These are phyloP conservation scores for Naganishia sp. DNA, from an alignment of 1,284 basidiomycete genomes.

Conservation along the genomic window DNA sequence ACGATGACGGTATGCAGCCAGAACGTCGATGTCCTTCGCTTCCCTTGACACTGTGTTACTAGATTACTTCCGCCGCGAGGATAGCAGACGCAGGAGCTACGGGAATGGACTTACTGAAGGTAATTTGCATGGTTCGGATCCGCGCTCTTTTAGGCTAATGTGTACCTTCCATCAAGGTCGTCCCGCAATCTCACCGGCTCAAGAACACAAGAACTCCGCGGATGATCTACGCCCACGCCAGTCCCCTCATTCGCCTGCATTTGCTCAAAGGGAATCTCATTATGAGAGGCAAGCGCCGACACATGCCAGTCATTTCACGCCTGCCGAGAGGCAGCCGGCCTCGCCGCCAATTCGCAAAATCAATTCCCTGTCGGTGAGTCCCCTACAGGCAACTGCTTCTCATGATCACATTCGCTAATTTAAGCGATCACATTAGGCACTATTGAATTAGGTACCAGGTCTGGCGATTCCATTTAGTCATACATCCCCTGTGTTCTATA, in stretches of 20 bases:
- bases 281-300: slow-evolving; percentile 9
- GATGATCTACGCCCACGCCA: slow-evolving; percentile 4
- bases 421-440: not conserved
- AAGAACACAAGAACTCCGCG: slow-evolving; percentile 1
- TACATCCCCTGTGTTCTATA: not conserved
- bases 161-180: slow-evolving; percentile 1
- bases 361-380: slow-evolving; percentile 14
- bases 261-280: slow-evolving; percentile 6
- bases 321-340: slow-evolving; percentile 5
- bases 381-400: not conserved
- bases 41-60: not conserved
- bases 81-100: slow-evolving; percentile 9
- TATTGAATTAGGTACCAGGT: slow-evolving; percentile 1
- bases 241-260: slow-evolving; percentile 21
- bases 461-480: not conserved
- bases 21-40: not conserved
- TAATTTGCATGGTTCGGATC: not conserved
- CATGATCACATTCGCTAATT: not conserved
- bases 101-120: slow-evolving; percentile 19
- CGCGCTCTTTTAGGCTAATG: not conserved
- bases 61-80: slow-evolving; percentile 13
- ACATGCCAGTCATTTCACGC: not conserved
- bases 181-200: slow-evolving; percentile 3
- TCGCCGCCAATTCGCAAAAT: slow-evolving; percentile 19
- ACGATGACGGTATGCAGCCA: slow-evolving; percentile 6